phyloP scores from a whole-genome alignment of 768 basidiomycete species.

The Russula sp. region DNA sequence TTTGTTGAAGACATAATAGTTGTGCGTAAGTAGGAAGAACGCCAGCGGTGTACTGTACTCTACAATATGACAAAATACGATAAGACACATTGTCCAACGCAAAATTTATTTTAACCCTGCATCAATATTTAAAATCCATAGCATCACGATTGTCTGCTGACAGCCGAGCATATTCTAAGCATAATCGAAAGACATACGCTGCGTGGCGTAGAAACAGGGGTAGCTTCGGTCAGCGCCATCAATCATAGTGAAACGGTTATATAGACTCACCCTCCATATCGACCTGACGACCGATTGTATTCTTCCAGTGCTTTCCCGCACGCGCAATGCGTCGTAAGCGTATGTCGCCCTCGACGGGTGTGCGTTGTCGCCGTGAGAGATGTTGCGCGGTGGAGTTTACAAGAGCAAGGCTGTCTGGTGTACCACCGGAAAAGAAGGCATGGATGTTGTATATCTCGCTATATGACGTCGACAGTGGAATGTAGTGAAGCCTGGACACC shows the following conservation, averaged over 20 bases:
- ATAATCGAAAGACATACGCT: constrained; percentile 87
- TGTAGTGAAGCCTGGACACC: constrained; percentile 79
- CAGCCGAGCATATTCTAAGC: constrained; percentile 84
- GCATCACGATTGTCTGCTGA: constrained; percentile 80
- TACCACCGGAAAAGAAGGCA: constrained; percentile 88
- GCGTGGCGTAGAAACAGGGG: constrained; percentile 12
- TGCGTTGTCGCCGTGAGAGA: constrained; percentile 39
- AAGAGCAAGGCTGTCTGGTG: constrained; percentile 52
- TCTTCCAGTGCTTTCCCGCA: constrained; percentile 93
- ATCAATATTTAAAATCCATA: constrained; percentile 44
- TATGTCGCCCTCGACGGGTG: constrained; percentile 59
- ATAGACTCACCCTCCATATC: constrained; percentile 85
- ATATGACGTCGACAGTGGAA: constrained; percentile 85
- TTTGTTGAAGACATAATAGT: background rate
- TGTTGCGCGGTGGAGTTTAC: constrained; percentile 48
- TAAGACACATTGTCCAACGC: background rate
- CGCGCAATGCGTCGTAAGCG: constrained; percentile 78
- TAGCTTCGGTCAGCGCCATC: constrained; percentile 22
- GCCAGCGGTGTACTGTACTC: background rate
- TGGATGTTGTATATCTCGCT: constrained; percentile 91
- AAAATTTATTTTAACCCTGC: background rate
- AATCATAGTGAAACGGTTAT: constrained; percentile 7
- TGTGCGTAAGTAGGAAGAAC: background rate
- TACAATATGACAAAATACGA: constrained; percentile 7
- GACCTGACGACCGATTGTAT: constrained; percentile 70